Evolutionary conservation across 2,329 filamentous ascomycete genomes (phyloP).

Genomic region (Myriosclerotinia duriaeana): DNA sequence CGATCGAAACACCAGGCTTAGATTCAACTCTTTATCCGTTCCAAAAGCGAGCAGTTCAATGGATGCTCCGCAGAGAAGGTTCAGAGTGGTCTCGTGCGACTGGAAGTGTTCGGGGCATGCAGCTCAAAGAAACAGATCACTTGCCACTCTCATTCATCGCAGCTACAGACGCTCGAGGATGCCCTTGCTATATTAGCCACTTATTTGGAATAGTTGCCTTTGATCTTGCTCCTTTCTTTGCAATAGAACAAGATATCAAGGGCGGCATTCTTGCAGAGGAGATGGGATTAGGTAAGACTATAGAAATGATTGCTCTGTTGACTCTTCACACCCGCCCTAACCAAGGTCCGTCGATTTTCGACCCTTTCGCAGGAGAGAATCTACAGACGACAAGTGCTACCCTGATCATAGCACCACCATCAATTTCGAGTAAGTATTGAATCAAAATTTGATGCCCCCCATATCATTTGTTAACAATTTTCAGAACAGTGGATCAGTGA

Average conservation of each 20-base stretch:
- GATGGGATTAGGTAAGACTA: conserved; percentile 80
- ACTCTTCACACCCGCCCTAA: conserved; percentile 55
- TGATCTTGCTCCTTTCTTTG: conserved; percentile 48
- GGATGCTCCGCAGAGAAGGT: conserved; percentile 68
- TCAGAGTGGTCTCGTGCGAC: conserved; percentile 47
- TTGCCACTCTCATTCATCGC: conserved; percentile 46
- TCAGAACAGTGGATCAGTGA: conserved; percentile 62
- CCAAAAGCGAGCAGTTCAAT: conserved; percentile 67
- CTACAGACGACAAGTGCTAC: conserved; percentile 55
- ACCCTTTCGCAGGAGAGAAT: conserved; percentile 46
- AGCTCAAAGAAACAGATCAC: background rate
- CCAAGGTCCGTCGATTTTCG: conserved; percentile 31
- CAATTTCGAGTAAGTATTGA: conserved; percentile 42
- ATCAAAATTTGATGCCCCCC: background rate
- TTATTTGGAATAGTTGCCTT: conserved; percentile 59
- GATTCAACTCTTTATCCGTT: conserved; percentile 65
- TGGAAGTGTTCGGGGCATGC: conserved; percentile 20
- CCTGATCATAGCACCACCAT: conserved; percentile 59
- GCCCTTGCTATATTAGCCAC: conserved; percentile 57
- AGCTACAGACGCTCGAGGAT: conserved; percentile 48
- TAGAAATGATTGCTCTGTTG: conserved; percentile 73
- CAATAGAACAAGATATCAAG: conserved; percentile 46
- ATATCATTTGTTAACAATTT: conserved; percentile 1
- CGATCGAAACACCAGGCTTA: conserved; percentile 47
- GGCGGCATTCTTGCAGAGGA: conserved; percentile 66